Evolutionary conservation across 2,329 filamentous ascomycete genomes (phyloP).

Genomic region (Diplodia corticola): DNA sequence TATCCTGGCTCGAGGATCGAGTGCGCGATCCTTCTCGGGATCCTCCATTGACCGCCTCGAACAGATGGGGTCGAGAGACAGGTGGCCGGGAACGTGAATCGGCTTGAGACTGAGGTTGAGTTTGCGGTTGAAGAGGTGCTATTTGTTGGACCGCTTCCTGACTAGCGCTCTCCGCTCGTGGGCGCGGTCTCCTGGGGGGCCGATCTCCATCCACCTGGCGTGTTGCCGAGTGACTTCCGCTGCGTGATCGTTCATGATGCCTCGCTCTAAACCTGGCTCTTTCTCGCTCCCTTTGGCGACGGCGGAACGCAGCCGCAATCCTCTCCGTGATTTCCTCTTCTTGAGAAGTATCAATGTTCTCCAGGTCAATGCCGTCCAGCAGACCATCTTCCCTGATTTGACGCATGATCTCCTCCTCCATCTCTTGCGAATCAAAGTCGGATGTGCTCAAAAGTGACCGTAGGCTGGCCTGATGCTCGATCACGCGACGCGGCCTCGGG

Average conservation of each 20-base stretch:
- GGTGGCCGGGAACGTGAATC: constrained; percentile 38
- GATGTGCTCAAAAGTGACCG: constrained; percentile 80
- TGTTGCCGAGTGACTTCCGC: constrained; percentile 29
- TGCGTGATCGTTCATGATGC: constrained; percentile 47
- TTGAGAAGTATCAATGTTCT: constrained; percentile 78
- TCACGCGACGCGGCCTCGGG: constrained; percentile 50
- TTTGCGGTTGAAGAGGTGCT: background rate
- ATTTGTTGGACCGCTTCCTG: constrained; percentile 25
- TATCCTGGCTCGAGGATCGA: constrained; percentile 52
- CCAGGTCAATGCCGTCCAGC: constrained; percentile 82
- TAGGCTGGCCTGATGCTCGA: constrained; percentile 89
- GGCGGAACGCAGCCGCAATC: constrained; percentile 84
- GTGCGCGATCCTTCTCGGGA: constrained; percentile 32
- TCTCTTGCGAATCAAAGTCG: constrained; percentile 72
- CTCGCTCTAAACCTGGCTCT: constrained; percentile 30
- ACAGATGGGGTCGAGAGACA: constrained; percentile 49
- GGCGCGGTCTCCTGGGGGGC: constrained; percentile 35
- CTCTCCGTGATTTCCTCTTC: constrained; percentile 89
- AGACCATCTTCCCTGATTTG: constrained; percentile 88
- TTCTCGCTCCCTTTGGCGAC: constrained; percentile 67
- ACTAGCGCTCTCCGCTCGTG: constrained; percentile 38
- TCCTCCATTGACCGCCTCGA: constrained; percentile 43
- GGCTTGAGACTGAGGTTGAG: background rate
- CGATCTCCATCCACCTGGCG: constrained; percentile 31
- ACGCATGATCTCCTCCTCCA: constrained; percentile 84